A percentile compares a stretch with the other conserved stretches of the same genome.
Evolutionary conservation across 306 rosid genomes (phyloP).

Genomic region (Cajanus cajan): DNA sequence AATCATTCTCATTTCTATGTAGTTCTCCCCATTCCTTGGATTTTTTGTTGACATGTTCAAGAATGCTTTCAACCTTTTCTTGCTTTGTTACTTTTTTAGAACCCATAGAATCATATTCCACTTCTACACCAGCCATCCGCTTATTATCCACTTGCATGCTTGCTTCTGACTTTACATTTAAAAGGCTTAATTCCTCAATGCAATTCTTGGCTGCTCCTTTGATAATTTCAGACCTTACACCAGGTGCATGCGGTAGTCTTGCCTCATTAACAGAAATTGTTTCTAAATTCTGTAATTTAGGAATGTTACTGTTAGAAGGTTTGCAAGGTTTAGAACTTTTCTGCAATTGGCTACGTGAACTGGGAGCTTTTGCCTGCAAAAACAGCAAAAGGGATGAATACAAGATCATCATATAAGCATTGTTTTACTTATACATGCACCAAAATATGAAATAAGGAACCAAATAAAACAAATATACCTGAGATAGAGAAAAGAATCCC

Average conservation of each 20-base stretch:
- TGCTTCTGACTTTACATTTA: slow-evolving; percentile 35
- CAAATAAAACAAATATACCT: slow-evolving; percentile 42
- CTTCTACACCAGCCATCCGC: slow-evolving; percentile 23
- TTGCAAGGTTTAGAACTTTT: slow-evolving; percentile 48
- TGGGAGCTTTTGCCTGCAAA: slow-evolving; percentile 57
- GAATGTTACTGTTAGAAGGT: slow-evolving; percentile 28
- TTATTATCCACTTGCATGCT: slow-evolving; percentile 29
- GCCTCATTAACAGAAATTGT: slow-evolving; percentile 33
- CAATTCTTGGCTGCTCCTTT: slow-evolving; percentile 27
- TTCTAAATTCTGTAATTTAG: slow-evolving; percentile 42
- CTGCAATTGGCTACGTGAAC: slow-evolving; percentile 38
- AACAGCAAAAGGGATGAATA: slow-evolving; percentile 5
- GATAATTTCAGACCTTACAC: slow-evolving; percentile 28
- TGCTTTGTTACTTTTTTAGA: slow-evolving; percentile 23
- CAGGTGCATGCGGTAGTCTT: slow-evolving; percentile 36
- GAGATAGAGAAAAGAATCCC: slow-evolving; percentile 61
- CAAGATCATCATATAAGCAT: slow-evolving; percentile 11
- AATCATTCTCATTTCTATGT: slow-evolving; percentile 19
- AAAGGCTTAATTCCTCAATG: slow-evolving; percentile 16
- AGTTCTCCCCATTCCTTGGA: slow-evolving; percentile 32
- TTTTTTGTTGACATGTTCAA: slow-evolving; percentile 21
- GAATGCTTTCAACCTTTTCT: slow-evolving; percentile 22
- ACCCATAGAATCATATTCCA: slow-evolving; percentile 15
- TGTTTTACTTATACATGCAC: neutral
- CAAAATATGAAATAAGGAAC: slow-evolving; percentile 11